Evolutionary conservation across 805 yeast genomes (phyloP), one percentile per base, ranked within the genome.

Genomic region (Sugiyamaella boreocaroliniensis): DNA sequence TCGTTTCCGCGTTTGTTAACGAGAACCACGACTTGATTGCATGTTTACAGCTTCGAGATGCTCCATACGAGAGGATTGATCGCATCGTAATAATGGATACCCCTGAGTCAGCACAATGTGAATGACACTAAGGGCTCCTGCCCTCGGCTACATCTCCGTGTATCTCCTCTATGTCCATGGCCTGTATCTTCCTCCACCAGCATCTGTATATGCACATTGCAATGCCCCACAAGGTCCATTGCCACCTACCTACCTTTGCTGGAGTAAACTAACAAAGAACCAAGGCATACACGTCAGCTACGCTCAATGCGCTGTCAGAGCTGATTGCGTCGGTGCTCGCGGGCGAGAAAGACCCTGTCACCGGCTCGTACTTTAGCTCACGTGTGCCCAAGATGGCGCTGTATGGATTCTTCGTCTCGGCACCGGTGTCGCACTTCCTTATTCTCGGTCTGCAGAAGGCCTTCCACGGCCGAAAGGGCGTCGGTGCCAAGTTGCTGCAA

Each of bases 371-470:
- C 55, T 46, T 68, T 42, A 60, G 71, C 16, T 47, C 68, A 7
- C 64, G 74, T 43, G 68, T 70, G 49, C 65, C 64, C 46, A 62
- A 66, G 52, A 70, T 70, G 73, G 72, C 70, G 1, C 58, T 68
- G 9, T 71, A 68, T 55, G 74, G 74, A 12, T 58, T 64, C 41
- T 57, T 67, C 34, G 63, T 71, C 10, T 60, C 68, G 1, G 73
- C 71, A 1, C 74, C 74, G 7, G 55, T 70, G 46, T 61, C 70
- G 19, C 74, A 71, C 58, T 65, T 64, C 51, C 64, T 71, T 15
- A 58, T 66, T 2, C 57, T 58, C 29, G 52, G 57, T 6, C 62
- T 69, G 32, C 72, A 71, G 59, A 54, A 56, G n/a, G 67, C 68
- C 12, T 71, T 71, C 64, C 46, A 58, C 47, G 66, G 67, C 41